Conservation (phyloP, 2,329 filamentous ascomycete genomes). For the Nemania abortiva region DNA sequence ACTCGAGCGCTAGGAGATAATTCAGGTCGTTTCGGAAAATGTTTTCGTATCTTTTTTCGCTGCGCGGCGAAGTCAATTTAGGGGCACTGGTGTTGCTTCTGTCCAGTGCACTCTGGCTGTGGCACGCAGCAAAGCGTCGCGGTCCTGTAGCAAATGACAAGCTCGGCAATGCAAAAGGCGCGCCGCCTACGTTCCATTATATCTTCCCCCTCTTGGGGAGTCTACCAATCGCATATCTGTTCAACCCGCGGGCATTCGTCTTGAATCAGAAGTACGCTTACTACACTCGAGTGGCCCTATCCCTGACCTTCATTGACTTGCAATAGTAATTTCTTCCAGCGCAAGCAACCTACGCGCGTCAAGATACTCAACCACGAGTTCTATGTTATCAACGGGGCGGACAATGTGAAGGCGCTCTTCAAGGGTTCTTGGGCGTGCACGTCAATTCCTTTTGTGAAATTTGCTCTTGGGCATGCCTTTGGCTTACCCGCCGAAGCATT, state of each 20-base stretch:
- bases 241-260: conserved; percentile 43
- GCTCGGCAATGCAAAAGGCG: conserved; percentile 25
- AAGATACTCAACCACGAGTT: conserved; percentile 46
- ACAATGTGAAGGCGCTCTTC: conserved; percentile 47
- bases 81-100: conserved; percentile 37
- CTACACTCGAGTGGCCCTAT: background rate
- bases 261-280: conserved; percentile 40
- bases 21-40: background rate
- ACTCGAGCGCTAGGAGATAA: background rate
- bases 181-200: conserved; percentile 43
- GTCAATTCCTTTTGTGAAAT: conserved; percentile 48
- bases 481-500: conserved; percentile 46
- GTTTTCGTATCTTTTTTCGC: conserved; percentile 29
- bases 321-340: conserved; percentile 46
- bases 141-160: conserved; percentile 23
- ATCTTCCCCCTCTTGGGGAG: conserved; percentile 44
- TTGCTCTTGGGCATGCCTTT: conserved; percentile 49
- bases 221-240: conserved; percentile 44
- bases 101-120: conserved; percentile 34
- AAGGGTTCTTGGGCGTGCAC: conserved; percentile 43
- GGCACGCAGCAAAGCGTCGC: conserved; percentile 32
- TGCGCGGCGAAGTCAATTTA: conserved; percentile 20
- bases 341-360: conserved; percentile 39
- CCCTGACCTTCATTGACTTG: conserved; percentile 6
- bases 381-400: conserved; percentile 42